Evolutionary conservation across 2,329 filamentous ascomycete genomes (phyloP), one percentile per base, ranked within the genome.

Genomic region (Fusarium vanettenii): DNA sequence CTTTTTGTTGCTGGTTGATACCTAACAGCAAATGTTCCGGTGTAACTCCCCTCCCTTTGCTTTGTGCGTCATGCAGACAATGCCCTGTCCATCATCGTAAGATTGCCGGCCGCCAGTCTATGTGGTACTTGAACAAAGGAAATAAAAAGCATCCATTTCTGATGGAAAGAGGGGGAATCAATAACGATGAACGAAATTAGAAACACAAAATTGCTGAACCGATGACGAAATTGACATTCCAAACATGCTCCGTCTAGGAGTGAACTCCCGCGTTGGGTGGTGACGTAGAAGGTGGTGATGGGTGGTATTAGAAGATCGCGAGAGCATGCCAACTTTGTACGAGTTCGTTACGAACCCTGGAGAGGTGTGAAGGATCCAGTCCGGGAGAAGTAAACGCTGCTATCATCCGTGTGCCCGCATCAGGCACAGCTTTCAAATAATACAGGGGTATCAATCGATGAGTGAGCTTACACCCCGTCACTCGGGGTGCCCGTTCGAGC

Each of bases 81-180:
- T 71, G 67, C 64, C 76, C 65, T 77, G 70, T 75, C 73, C 70
- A 69, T 80, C 69, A 70, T 79, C 77, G 62, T 79, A 69, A 79
- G 72, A 76, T 76, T 75, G 73, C 77, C 75, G 66, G 66, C 75
- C 71, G 64, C 76, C 76, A 77, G 75, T 80, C 78, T 80, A 80
- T 80, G 72, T 72, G 72, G 65, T 73, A 73, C 71, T 71, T 76
- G 71, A 79, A 74, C 70, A 75, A 79, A 78, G 63, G 50, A 73
- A 73, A 76, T 33, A 64, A 70, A 71, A 72, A 64, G 61, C 61
- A 77, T 73, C 73, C 69, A 73, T 67, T 43, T 67, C 45, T 60
- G 66, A 78, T 62, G 66, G 56, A 35, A 25, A 64, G 62, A 60
- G 48, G 74, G 76, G 75, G 75, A 79, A 78, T 78, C 75, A 72